Conservation (phyloP, 2,329 filamentous ascomycete species). For the Westerdykella sp. region DNA sequence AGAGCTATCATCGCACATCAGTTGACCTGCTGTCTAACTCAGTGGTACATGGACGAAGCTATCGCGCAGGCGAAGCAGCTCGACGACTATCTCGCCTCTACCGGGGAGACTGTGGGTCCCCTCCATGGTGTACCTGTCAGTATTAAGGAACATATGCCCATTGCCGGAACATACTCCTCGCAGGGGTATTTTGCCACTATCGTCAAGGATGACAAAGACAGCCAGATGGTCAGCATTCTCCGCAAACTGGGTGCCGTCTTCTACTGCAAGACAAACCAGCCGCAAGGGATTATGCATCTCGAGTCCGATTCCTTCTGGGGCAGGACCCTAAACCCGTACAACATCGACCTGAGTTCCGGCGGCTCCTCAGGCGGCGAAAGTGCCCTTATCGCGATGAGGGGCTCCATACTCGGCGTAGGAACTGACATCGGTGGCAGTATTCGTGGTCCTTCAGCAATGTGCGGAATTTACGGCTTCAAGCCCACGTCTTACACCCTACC, state of each 20-base stretch:
- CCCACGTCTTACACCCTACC: slow-evolving; percentile 16
- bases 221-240: slow-evolving; percentile 49
- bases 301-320: slow-evolving; percentile 52
- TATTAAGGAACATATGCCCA: slow-evolving; percentile 47
- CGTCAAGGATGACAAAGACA: slow-evolving; percentile 47
- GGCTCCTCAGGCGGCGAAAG: slow-evolving; percentile 38
- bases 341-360: slow-evolving; percentile 41
- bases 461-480: slow-evolving; percentile 25
- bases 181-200: slow-evolving; percentile 46
- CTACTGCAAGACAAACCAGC: slow-evolving; percentile 47
- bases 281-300: slow-evolving; percentile 47
- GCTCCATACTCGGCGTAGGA: slow-evolving; percentile 17
- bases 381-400: slow-evolving; percentile 16
- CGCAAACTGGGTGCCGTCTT: slow-evolving; percentile 49
- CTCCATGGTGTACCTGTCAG: slow-evolving; percentile 49
- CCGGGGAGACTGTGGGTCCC: slow-evolving; percentile 19
- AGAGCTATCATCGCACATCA: slow-evolving; percentile 9
- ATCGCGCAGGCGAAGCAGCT: slow-evolving; percentile 14
- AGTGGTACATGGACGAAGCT: slow-evolving; percentile 18
- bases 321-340: slow-evolving; percentile 41
- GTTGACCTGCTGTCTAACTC: slow-evolving; percentile 1
- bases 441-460: slow-evolving; percentile 16
- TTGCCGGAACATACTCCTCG: slow-evolving; percentile 50
- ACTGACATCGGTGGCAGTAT: slow-evolving; percentile 23
- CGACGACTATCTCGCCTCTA: slow-evolving; percentile 41